Percentiles rank a stretch among this genome's conserved stretches.
Conservation (phyloP, 192 early-diverging fungal genomes). For the Pilaira anomala region DNA sequence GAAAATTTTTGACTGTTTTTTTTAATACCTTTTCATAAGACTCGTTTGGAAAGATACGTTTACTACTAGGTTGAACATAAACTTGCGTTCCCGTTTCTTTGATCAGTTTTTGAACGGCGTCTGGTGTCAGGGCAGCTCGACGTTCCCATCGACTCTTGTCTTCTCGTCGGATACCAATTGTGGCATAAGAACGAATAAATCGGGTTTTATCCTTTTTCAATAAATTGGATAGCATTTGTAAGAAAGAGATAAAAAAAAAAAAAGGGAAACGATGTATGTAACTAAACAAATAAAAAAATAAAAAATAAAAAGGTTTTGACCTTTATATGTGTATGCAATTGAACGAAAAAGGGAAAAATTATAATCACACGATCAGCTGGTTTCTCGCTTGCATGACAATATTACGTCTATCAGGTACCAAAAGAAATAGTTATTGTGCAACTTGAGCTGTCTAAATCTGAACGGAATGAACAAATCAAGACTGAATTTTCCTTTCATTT, state of each 20-base stretch:
- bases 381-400: too few relatives aligned
- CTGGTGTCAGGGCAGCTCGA: constrained; percentile 85
- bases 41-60: constrained; percentile 86
- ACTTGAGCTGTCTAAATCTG: too few relatives aligned
- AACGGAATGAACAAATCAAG: too few relatives aligned
- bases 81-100: constrained; percentile 80
- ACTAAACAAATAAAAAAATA: background rate
- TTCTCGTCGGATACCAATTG: constrained; percentile 86
- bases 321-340: background rate
- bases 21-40: constrained; percentile 66
- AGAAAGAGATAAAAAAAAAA: background rate
- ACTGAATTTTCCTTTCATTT: too few relatives aligned
- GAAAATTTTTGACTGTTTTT: background rate
- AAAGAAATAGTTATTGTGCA: too few relatives aligned
- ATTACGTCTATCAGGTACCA: too few relatives aligned
- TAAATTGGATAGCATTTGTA: background rate
- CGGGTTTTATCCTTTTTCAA: background rate
- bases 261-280: background rate
- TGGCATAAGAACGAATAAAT: background rate
- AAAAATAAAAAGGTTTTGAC: background rate
- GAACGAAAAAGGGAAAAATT: background rate
- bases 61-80: constrained; percentile 89
- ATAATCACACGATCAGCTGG: constrained; percentile 1
- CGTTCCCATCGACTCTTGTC: constrained; percentile 98
- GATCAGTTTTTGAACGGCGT: constrained; percentile 79